Conservation (phyloP, 805 yeast species). For the Lipomyces yamanashiensis region DNA sequence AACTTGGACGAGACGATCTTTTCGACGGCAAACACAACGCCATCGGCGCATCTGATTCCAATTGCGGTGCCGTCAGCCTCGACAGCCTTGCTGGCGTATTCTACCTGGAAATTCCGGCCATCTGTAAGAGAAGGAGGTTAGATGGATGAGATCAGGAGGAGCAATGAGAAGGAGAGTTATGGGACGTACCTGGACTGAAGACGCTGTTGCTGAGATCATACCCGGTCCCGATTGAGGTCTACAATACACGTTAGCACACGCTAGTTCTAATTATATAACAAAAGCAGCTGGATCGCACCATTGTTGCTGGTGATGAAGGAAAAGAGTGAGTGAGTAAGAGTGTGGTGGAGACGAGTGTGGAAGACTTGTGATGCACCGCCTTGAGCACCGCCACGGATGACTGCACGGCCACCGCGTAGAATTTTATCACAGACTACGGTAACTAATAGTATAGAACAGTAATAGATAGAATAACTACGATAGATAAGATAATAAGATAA, state of each 20-base stretch:
- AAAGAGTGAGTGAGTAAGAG: neutral
- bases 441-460: neutral
- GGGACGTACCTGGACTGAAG: slow-evolving; percentile 69
- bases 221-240: slow-evolving; percentile 94
- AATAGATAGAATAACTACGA: neutral
- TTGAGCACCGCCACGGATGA: slow-evolving; percentile 7
- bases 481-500: neutral
- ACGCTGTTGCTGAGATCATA: slow-evolving; percentile 97
- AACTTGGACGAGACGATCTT: slow-evolving; percentile 85
- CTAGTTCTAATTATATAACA: too few relatives aligned
- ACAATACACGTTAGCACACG: neutral
- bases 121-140: slow-evolving; percentile 54
- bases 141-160: slow-evolving; percentile 37
- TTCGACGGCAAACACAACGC: slow-evolving; percentile 97
- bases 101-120: slow-evolving; percentile 96
- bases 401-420: slow-evolving; percentile 8
- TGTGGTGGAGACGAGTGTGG: slow-evolving; percentile 7
- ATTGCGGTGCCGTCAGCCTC: slow-evolving; percentile 96
- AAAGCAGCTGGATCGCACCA: neutral
- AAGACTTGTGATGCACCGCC: neutral
- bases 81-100: slow-evolving; percentile 95
- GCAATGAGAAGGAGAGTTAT: neutral
- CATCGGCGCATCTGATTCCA: slow-evolving; percentile 90
- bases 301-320: neutral
- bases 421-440: neutral